Conservation (phyloP, 192 early-diverging fungal genomes). For the Funneliformis mosseae region DNA sequence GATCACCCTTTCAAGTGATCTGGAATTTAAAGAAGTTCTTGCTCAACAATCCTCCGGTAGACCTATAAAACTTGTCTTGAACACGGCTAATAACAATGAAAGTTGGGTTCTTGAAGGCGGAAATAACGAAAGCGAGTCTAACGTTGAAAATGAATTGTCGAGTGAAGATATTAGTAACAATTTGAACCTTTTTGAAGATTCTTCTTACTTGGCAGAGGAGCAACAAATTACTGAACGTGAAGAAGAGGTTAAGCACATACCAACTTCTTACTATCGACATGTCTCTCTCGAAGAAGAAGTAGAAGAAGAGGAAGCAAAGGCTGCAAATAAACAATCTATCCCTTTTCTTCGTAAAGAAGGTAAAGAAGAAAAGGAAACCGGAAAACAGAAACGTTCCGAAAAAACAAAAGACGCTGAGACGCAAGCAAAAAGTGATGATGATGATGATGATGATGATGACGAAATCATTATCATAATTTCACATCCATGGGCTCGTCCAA, state of each 20-base stretch:
- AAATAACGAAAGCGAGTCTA: not conserved
- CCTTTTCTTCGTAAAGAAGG: not conserved
- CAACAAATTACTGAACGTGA: not conserved
- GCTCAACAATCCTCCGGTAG: not conserved
- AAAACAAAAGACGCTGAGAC: not conserved
- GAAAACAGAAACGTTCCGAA: not conserved
- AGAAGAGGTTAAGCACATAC: not conserved
- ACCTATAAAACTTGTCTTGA: not conserved
- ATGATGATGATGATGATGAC: not conserved
- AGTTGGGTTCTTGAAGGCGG: not conserved
- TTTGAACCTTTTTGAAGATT: not conserved
- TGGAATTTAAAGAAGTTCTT: constrained; percentile 16
- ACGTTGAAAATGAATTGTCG: not conserved
- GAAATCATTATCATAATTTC: not conserved
- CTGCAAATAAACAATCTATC: not conserved
- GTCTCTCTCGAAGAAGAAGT: not conserved
- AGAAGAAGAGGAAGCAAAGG: not conserved
- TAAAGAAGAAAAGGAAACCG: not conserved
- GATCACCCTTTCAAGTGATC: constrained; percentile 17
- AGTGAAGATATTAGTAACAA: not conserved
- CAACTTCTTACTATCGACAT: not conserved
- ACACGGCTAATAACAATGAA: not conserved
- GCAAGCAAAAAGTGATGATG: not conserved
- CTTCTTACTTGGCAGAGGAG: not conserved
- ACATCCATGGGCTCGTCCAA: not conserved